Base-by-base conservation (phyloP, 23 red algal species). In the Gracilaria vermiculophylla region DNA sequence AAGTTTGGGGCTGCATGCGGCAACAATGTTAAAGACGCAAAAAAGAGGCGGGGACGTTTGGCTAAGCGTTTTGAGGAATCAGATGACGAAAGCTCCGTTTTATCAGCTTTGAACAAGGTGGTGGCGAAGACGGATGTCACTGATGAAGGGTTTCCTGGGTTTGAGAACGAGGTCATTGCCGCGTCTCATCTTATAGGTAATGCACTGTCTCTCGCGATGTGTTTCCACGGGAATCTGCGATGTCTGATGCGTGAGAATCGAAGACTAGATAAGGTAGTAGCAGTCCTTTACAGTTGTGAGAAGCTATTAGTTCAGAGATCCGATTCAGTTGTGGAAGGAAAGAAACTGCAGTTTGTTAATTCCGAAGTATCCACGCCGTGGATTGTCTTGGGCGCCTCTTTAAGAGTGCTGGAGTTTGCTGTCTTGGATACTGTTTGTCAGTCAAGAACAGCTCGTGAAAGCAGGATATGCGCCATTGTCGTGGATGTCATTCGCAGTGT, bases 351-450 rank as follows among this genome's bases (percentile, higher is more conserved):
- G 7, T 60, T 54, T 54, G 49, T 40, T 10, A 27, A 36, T 17
- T 20, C 48, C 21, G 76, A 35, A 41, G 53, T n/a, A 39, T 58
- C 76, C 45, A 79, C 49, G 48, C 14, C 76, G 14, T 75, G 43
- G 52, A 33, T 76, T 32, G 84, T 88, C 6, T 50, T 62, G 21
- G 69, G 69, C 3, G 37, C 50, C 25, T 65, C 84, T 10, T 45
- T 88, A 27, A 88, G 33, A 76, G 66, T 88, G n/a, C 69, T 88
- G 3, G 69, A 88, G 57, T 88, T 88, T 45, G 48, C 84, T 17
- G 40, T 66, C 39, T 31, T 77, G 2, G 84, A 88, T 53, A 49
- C 42, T 23, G 69, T 77, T 3, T 88, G 84, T 55, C 84, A 70
- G 44, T 19, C 21, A 27, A 67, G 48, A 32, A 70, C 69, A 47